A percentile compares a stretch with the other conserved stretches of the same genome.
Conservation (phyloP, 495 filamentous ascomycete genomes). For the Daldinia childiae region DNA sequence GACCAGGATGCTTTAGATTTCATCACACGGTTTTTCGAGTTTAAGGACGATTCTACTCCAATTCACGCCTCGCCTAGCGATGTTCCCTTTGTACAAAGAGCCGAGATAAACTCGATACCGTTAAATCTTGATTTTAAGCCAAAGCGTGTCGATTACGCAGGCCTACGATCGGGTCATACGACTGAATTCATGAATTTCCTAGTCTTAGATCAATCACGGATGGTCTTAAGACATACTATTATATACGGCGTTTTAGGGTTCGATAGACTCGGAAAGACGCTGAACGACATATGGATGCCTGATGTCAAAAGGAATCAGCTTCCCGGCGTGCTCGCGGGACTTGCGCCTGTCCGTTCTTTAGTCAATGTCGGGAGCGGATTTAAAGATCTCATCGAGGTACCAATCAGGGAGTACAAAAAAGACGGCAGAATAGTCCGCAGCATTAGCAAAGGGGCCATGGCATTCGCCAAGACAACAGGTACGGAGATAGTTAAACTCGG, state of each 20-base stretch:
- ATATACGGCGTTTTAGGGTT: conserved; percentile 92
- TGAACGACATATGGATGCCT: conserved; percentile 98
- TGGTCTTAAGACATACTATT: conserved; percentile 88
- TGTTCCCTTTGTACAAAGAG: conserved; percentile 87
- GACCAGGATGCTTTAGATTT: conserved; percentile 99
- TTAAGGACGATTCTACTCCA: conserved; percentile 79
- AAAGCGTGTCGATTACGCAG: conserved; percentile 93
- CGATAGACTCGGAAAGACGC: conserved; percentile 81
- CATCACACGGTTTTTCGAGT: conserved; percentile 96
- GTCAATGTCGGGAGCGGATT: conserved; percentile 91
- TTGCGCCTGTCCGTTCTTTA: conserved; percentile 88
- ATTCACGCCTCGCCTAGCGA: conserved; percentile 67
- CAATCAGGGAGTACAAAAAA: conserved; percentile 90
- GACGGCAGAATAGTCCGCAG: conserved; percentile 92
- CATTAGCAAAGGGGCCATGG: conserved; percentile 85
- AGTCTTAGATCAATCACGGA: conserved; percentile 85
- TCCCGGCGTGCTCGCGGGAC: conserved; percentile 83
- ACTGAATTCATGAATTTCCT: conserved; percentile 99
- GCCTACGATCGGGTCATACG: conserved; percentile 95
- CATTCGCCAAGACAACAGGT: conserved; percentile 92
- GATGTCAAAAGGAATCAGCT: conserved; percentile 92
- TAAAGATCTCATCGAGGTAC: conserved; percentile 84
- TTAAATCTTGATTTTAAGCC: conserved; percentile 97
- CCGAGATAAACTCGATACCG: conserved; percentile 83
- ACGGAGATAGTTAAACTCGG: conserved; percentile 91